These are phyloP conservation scores for Lasiodiplodia gonubiensis DNA, from an alignment of 2,329 filamentous ascomycete species.

Conservation along the genomic window DNA sequence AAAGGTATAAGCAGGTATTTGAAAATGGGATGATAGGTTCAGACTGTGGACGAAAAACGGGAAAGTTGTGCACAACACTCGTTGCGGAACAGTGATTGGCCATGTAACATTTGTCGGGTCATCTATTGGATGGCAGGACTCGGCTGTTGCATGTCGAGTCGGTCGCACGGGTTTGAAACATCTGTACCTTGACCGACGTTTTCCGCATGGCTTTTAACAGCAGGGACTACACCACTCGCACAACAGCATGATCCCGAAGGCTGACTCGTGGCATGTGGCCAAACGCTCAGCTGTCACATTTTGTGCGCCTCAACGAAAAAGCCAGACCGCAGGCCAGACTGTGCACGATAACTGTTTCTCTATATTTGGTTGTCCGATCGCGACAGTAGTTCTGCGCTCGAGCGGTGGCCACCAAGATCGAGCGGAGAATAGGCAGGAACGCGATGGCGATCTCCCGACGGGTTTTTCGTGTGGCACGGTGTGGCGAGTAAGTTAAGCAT, in stretches of 20 bases:
- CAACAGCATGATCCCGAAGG: conserved; percentile 2
- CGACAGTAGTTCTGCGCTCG: not conserved
- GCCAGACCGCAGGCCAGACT: not conserved
- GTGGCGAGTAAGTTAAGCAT: not conserved
- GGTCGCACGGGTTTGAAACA: no score
- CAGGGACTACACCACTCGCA: not conserved
- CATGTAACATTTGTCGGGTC: no score
- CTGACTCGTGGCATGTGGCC: conserved; percentile 8
- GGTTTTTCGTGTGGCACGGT: not conserved
- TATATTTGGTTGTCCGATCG: not conserved
- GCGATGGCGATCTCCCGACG: conserved; percentile 8
- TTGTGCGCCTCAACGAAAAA: not conserved
- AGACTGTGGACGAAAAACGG: no score
- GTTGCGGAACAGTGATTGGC: no score
- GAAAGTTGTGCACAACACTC: no score
- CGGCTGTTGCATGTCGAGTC: no score
- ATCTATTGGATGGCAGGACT: no score
- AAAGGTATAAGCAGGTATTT: no score
- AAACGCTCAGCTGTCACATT: not conserved
- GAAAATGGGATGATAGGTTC: no score
- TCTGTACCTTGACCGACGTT: not conserved
- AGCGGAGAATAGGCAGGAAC: no score
- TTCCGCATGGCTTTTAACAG: not conserved
- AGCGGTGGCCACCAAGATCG: not conserved
- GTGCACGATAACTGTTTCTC: not conserved